Evolutionary conservation across 1,284 basidiomycete species (phyloP).

Genomic region (Boletus semigastroideus): DNA sequence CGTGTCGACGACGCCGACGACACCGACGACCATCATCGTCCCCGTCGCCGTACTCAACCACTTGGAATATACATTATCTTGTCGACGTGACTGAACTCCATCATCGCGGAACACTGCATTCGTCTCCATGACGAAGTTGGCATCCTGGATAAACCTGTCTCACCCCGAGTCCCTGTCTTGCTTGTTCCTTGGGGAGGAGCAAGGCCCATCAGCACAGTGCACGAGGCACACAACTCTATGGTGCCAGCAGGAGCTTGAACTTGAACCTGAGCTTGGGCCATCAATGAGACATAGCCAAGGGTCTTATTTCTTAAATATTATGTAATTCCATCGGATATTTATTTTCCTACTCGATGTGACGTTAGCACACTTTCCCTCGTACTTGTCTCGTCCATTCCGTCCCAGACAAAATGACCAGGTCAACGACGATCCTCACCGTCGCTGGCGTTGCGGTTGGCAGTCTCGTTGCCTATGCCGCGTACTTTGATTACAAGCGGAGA

Average conservation of each 20-base stretch:
- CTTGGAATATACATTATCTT: too few relatives aligned
- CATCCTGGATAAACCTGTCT: not conserved
- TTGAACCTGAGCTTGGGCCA: not conserved
- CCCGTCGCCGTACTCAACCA: not conserved
- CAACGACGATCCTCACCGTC: conserved; percentile 53
- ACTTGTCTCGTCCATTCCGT: not conserved
- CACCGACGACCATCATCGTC: not conserved
- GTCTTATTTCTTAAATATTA: conserved; percentile 26
- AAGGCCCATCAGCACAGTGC: too few relatives aligned
- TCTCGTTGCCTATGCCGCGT: conserved; percentile 78
- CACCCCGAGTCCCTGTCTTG: not conserved
- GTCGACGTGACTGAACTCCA: not conserved
- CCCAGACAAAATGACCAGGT: conserved; percentile 40
- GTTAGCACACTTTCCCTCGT: not conserved
- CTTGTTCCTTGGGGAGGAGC: not conserved
- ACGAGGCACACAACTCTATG: not conserved
- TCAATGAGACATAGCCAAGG: not conserved
- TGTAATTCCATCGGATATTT: conserved; percentile 19
- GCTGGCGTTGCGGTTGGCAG: conserved; percentile 68
- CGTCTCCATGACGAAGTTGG: not conserved
- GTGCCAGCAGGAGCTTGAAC: not conserved
- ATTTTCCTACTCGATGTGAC: conserved; percentile 14
- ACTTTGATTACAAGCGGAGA: conserved; percentile 94
- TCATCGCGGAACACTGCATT: not conserved
- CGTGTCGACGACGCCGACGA: not conserved